These are phyloP conservation scores for Thelonectria olida DNA, from an alignment of 2,329 filamentous ascomycete species.

Conservation along the genomic window DNA sequence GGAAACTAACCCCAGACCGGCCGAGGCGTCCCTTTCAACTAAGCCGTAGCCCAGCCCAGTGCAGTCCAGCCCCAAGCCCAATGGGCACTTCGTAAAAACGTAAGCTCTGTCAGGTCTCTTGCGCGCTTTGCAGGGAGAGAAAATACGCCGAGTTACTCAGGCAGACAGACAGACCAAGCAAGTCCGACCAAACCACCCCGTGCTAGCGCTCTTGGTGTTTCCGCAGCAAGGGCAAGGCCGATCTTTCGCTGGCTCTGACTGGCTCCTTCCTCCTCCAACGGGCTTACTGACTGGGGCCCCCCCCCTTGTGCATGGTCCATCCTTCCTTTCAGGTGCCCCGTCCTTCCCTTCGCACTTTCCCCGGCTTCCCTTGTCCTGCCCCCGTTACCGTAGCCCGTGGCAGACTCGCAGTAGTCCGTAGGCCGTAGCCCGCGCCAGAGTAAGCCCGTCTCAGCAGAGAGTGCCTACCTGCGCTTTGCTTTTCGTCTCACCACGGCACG, in stretches of 20 bases:
- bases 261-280: background rate
- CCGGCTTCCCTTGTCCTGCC: background rate
- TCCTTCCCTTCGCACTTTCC: constrained; percentile 8
- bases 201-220: constrained; percentile 18
- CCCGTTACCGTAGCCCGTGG: background rate
- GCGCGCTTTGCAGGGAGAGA: no score
- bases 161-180: background rate
- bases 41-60: no score
- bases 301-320: constrained; percentile 9
- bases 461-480: constrained; percentile 7
- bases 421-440: no score
- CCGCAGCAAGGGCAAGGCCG: constrained; percentile 11
- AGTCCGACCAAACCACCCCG: constrained; percentile 5
- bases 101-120: no score
- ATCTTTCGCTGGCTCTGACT: constrained; percentile 6
- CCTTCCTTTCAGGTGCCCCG: constrained; percentile 7
- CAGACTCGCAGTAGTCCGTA: no score
- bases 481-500: constrained; percentile 14
- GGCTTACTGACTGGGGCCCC: background rate
- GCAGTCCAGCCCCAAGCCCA: constrained; percentile 12
- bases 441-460: background rate
- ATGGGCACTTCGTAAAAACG: no score
- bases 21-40: background rate
- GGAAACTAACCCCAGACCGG: background rate
- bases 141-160: no score